These are phyloP conservation scores for Neopestalotiopsis sp. DNA, from an alignment of 2,329 filamentous ascomycete species.

Conservation along the genomic window DNA sequence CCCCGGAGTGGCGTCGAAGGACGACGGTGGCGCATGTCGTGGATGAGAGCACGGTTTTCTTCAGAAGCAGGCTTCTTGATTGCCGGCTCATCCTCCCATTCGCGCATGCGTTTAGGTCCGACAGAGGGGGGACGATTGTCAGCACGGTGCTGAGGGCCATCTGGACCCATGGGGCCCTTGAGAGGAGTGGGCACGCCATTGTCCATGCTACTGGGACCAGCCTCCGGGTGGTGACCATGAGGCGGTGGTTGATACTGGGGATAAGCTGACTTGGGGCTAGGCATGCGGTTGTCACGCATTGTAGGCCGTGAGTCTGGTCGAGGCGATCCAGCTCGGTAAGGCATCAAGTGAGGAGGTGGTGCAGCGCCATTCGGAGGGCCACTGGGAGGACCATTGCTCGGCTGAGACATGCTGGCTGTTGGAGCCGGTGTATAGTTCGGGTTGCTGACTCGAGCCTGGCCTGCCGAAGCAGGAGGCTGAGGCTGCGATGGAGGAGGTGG, in stretches of 20 bases:
- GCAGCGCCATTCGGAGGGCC: slow-evolving; percentile 43
- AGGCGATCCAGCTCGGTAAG: slow-evolving; percentile 80
- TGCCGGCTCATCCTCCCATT: slow-evolving; percentile 87
- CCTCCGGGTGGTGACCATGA: slow-evolving; percentile 76
- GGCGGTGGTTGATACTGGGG: slow-evolving; percentile 70
- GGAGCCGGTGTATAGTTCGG: slow-evolving; percentile 43
- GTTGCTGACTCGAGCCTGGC: slow-evolving; percentile 52
- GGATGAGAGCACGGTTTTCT: slow-evolving; percentile 83
- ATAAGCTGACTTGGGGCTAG: slow-evolving; percentile 90
- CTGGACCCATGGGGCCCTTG: slow-evolving; percentile 61
- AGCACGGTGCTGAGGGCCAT: slow-evolving; percentile 68
- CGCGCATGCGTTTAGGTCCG: slow-evolving; percentile 81
- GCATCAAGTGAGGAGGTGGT: slow-evolving; percentile 62
- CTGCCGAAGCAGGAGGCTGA: slow-evolving; percentile 54
- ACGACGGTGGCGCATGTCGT: slow-evolving; percentile 82
- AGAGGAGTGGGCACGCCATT: slow-evolving; percentile 69
- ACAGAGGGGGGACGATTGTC: slow-evolving; percentile 81
- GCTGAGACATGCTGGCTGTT: slow-evolving; percentile 36
- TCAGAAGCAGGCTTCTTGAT: slow-evolving; percentile 89
- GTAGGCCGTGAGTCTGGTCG: slow-evolving; percentile 79
- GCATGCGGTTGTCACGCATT: slow-evolving; percentile 81
- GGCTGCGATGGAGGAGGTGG: slow-evolving; percentile 55
- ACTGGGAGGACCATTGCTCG: slow-evolving; percentile 46
- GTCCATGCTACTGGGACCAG: slow-evolving; percentile 63
- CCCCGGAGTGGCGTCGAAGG: slow-evolving; percentile 72